phyloP scores from a whole-genome alignment of 805 yeast genomes.

The Kodamaea kakaduensis region DNA sequence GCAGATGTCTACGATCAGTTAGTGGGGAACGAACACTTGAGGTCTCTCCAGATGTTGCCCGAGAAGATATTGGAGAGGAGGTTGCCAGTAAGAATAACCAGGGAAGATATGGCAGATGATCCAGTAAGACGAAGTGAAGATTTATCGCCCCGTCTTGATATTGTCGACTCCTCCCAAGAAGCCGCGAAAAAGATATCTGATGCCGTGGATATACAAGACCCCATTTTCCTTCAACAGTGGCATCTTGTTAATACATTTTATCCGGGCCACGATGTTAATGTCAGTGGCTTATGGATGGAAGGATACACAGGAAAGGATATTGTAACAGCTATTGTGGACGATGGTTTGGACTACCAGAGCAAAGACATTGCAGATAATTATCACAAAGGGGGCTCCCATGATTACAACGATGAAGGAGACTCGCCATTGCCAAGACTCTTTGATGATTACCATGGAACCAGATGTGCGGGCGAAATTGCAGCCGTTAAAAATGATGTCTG shows the following conservation, averaged over 20 bases:
- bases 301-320: slow-evolving; percentile 79
- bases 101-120: slow-evolving; percentile 8
- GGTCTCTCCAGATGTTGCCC: slow-evolving; percentile 52
- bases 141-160: slow-evolving; percentile 4
- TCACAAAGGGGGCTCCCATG: slow-evolving; percentile 83
- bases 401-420: slow-evolving; percentile 71
- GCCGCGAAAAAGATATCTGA: slow-evolving; percentile 45
- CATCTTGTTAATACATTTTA: slow-evolving; percentile 71
- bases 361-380: slow-evolving; percentile 70
- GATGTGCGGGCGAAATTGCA: slow-evolving; percentile 98
- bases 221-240: slow-evolving; percentile 85
- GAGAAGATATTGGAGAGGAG: slow-evolving; percentile 54
- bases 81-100: slow-evolving; percentile 47
- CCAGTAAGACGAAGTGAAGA: not conserved
- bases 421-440: slow-evolving; percentile 74
- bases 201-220: slow-evolving; percentile 69
- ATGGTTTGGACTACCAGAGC: slow-evolving; percentile 83
- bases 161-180: slow-evolving; percentile 50
- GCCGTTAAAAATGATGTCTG: slow-evolving; percentile 82
- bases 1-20: slow-evolving; percentile 24
- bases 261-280: slow-evolving; percentile 85
- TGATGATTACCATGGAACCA: slow-evolving; percentile 92
- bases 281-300: slow-evolving; percentile 77
- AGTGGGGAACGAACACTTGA: slow-evolving; percentile 26
- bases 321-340: slow-evolving; percentile 88